phyloP scores from a whole-genome alignment of 2,329 filamentous ascomycete genomes.

The Verticillium nubilum region DNA sequence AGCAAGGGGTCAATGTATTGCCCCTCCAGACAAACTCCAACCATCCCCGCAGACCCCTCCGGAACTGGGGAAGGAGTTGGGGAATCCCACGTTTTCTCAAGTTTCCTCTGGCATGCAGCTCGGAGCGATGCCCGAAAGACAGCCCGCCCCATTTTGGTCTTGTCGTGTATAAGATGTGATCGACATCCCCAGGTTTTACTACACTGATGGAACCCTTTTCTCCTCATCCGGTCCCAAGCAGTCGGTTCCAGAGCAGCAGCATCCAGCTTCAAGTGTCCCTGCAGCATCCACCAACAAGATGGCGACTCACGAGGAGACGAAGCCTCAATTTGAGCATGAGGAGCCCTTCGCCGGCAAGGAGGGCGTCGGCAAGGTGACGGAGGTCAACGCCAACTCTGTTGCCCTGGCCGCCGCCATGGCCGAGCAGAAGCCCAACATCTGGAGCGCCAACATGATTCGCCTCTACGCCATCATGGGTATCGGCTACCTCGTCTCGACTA shows the following conservation, averaged over 20 bases:
- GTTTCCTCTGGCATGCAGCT: neutral
- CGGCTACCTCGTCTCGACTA: conserved; percentile 20
- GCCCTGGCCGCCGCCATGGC: conserved; percentile 26
- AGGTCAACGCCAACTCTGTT: conserved; percentile 29
- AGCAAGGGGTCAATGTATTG: too few relatives aligned
- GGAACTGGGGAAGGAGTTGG: neutral
- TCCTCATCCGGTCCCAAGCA: neutral
- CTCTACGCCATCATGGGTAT: conserved; percentile 20
- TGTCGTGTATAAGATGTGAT: neutral
- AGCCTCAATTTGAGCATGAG: conserved; percentile 16
- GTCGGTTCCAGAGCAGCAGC: neutral
- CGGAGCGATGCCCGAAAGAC: neutral
- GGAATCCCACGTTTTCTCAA: neutral
- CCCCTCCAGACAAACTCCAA: neutral
- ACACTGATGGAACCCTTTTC: neutral
- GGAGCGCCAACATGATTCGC: conserved; percentile 26
- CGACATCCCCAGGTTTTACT: neutral
- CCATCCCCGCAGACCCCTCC: neutral
- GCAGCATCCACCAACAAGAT: neutral
- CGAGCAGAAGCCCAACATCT: conserved; percentile 26
- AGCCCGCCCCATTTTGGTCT: neutral
- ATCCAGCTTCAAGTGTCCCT: neutral
- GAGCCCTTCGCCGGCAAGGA: conserved; percentile 15
- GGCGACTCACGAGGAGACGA: neutral
- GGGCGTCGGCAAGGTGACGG: conserved; percentile 17